These are phyloP conservation scores for Penicillium arizonense DNA, from an alignment of 495 filamentous ascomycete species.

Conservation along the genomic window DNA sequence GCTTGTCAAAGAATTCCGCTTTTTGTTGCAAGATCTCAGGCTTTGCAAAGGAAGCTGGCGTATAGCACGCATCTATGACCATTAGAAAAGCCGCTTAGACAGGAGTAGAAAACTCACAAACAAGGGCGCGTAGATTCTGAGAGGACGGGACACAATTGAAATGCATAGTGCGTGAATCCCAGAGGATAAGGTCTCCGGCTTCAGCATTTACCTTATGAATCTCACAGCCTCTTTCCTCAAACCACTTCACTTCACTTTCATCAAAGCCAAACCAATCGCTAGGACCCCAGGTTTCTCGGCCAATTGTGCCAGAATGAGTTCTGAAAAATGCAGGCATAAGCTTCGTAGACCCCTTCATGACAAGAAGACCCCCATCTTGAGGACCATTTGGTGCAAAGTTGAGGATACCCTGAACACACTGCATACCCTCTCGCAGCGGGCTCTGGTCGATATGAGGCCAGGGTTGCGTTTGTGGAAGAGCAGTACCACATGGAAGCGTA, in stretches of 20 bases:
- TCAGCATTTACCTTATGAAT: neutral
- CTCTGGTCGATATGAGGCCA: constrained; percentile 32
- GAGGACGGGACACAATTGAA: neutral
- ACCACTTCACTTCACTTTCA: neutral
- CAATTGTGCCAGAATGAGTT: too few species aligned
- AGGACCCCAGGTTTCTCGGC: neutral
- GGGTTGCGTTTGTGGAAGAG: constrained; percentile 2
- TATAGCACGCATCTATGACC: too few species aligned
- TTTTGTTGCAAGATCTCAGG: too few species aligned
- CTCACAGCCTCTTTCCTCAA: neutral
- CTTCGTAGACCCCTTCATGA: neutral
- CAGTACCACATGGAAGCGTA: constrained; percentile 14
- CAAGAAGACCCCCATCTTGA: neutral
- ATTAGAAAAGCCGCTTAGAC: too few species aligned
- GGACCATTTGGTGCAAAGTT: neutral
- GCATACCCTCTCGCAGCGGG: constrained; percentile 11
- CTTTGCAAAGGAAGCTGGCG: too few species aligned
- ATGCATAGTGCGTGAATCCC: neutral
- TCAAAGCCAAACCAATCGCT: neutral
- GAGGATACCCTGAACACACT: neutral
- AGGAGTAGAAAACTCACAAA: too few species aligned
- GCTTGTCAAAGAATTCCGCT: too few species aligned
- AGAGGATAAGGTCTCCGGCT: neutral
- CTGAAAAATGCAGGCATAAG: neutral
- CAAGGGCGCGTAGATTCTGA: too few species aligned